These are phyloP conservation scores for Scopulariopsis brevicaulis DNA, from an alignment of 2,329 filamentous ascomycete genomes.

Conservation along the genomic window DNA sequence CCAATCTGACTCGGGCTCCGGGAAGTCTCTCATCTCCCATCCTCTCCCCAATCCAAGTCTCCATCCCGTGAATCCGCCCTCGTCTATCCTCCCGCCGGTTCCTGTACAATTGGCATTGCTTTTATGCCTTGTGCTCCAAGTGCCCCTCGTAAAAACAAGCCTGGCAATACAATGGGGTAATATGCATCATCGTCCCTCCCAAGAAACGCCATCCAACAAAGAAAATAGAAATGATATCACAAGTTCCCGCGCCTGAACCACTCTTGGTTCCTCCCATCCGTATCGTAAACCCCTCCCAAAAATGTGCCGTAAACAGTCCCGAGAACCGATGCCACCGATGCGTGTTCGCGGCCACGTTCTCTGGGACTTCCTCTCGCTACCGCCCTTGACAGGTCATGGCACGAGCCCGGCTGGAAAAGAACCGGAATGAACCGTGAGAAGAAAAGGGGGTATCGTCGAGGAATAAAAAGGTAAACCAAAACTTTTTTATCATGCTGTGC, in stretches of 20 bases:
- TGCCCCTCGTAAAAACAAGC: not conserved
- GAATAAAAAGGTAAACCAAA: conserved; percentile 1
- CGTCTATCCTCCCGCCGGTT: not conserved
- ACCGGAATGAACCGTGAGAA: not conserved
- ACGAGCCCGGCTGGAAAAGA: not conserved
- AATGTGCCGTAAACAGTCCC: not conserved
- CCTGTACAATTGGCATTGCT: not conserved
- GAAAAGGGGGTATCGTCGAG: not conserved
- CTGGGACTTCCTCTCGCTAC: not conserved
- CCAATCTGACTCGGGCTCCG: not conserved
- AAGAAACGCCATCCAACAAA: not conserved
- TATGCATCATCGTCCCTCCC: not conserved
- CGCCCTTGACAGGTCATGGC: not conserved
- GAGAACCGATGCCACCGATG: not conserved
- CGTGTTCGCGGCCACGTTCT: not conserved
- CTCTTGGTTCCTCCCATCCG: not conserved
- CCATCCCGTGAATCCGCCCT: not conserved
- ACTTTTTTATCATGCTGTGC: conserved; percentile 37
- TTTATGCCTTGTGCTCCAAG: not conserved
- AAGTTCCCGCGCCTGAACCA: not conserved
- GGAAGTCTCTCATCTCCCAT: not conserved
- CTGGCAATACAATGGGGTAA: not conserved
- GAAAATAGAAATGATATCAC: not conserved
- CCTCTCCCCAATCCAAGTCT: not conserved
- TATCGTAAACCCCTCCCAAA: not conserved